Conservation (phyloP, 1,284 basidiomycete species). For the Omphalotus olearius region DNA sequence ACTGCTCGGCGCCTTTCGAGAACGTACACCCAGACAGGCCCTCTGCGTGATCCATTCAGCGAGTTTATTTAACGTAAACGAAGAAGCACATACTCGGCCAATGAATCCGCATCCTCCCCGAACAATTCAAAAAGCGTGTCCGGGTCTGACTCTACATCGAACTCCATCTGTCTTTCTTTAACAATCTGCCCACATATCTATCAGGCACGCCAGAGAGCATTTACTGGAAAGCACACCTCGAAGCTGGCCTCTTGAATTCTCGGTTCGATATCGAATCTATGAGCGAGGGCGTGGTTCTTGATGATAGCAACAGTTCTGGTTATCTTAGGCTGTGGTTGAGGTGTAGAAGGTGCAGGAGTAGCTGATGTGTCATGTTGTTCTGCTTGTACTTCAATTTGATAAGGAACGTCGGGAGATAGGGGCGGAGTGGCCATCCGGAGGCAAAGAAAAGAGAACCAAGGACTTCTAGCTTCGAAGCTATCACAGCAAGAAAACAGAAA, state of each 20-base stretch:
- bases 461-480: too few species aligned
- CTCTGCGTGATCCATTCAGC: slow-evolving; percentile 36
- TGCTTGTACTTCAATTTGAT: neutral
- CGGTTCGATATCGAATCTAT: slow-evolving; percentile 72
- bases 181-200: slow-evolving; percentile 49
- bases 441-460: too few species aligned
- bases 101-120: slow-evolving; percentile 65
- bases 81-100: slow-evolving; percentile 60
- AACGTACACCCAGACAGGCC: slow-evolving; percentile 83
- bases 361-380: neutral
- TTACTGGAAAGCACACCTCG: slow-evolving; percentile 45
- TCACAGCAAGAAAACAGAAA: too few species aligned
- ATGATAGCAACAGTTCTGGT: slow-evolving; percentile 77
- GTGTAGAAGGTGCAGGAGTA: slow-evolving; percentile 12
- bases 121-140: slow-evolving; percentile 73
- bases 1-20: slow-evolving; percentile 75
- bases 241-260: slow-evolving; percentile 73
- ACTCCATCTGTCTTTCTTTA: slow-evolving; percentile 81
- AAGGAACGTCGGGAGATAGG: slow-evolving; percentile 9
- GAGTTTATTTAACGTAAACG: slow-evolving; percentile 8
- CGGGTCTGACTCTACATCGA: slow-evolving; percentile 73
- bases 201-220: slow-evolving; percentile 6
- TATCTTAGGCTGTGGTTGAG: slow-evolving; percentile 23
- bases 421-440: slow-evolving; percentile 4
- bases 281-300: slow-evolving; percentile 65